phyloP scores from a whole-genome alignment of 2,329 filamentous ascomycete genomes.

The Coniochaeta sp. region DNA sequence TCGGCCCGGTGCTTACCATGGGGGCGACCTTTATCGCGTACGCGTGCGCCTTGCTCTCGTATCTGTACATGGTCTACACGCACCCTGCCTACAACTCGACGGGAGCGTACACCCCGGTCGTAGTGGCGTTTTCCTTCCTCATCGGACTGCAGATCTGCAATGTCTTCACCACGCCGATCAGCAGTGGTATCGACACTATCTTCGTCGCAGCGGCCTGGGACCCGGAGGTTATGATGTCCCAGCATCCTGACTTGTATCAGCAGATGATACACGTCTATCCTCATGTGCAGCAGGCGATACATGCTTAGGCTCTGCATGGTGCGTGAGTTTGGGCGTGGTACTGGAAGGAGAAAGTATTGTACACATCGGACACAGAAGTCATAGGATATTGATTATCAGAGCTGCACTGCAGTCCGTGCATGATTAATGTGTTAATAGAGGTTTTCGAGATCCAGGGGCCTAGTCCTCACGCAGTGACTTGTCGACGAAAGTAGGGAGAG shows the following conservation, averaged over 20 bases:
- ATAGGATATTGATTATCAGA: no score
- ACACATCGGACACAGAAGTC: no score
- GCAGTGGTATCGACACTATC: conserved; percentile 84
- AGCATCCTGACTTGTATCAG: conserved; percentile 76
- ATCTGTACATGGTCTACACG: conserved; percentile 80
- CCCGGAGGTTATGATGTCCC: conserved; percentile 65
- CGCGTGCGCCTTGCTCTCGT: conserved; percentile 71
- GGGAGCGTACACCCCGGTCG: conserved; percentile 64
- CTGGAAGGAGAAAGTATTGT: not conserved
- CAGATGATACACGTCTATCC: conserved; percentile 78
- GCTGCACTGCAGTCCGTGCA: no score
- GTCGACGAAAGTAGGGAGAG: no score
- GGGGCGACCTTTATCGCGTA: conserved; percentile 80
- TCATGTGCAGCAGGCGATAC: conserved; percentile 71
- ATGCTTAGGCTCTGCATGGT: conserved; percentile 33
- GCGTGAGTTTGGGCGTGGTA: not conserved
- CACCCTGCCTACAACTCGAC: conserved; percentile 67
- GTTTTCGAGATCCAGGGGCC: no score
- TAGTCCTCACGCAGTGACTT: no score
- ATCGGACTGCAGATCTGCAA: conserved; percentile 87
- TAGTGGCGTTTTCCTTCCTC: conserved; percentile 80
- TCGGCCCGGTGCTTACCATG: conserved; percentile 67
- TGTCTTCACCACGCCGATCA: conserved; percentile 81
- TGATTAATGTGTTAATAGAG: no score
- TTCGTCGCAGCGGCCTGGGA: conserved; percentile 73